These are phyloP conservation scores for Candida ovalis DNA, from an alignment of 805 yeast genomes.

Conservation along the genomic window DNA sequence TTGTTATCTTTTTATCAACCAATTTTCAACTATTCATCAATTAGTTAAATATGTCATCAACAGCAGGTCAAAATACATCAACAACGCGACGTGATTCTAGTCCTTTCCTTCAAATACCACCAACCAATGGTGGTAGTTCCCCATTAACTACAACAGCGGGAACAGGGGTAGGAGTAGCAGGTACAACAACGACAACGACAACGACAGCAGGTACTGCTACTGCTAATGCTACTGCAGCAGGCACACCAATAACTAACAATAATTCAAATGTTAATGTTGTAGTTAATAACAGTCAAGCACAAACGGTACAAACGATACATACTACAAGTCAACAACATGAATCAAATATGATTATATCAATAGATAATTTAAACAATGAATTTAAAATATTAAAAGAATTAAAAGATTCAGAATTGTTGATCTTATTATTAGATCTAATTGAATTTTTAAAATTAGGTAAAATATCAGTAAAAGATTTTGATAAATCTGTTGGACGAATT, in stretches of 20 bases:
- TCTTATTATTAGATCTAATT: constrained; percentile 37
- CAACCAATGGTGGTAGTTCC: not conserved
- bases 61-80: not conserved
- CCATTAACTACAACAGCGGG: not conserved
- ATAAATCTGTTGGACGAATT: constrained; percentile 42
- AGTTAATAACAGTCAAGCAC: not conserved
- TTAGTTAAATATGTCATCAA: not conserved
- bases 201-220: too few species aligned
- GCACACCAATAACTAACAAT: too few species aligned
- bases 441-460: constrained; percentile 38
- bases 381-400: constrained; percentile 28
- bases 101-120: not conserved
- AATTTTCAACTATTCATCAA: too few species aligned
- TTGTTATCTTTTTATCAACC: too few species aligned
- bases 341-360: constrained; percentile 1
- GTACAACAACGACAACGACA: not conserved
- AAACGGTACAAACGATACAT: not conserved
- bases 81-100: not conserved
- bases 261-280: too few species aligned
- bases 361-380: constrained; percentile 19
- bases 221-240: too few species aligned
- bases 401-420: constrained; percentile 34
- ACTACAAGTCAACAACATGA: constrained; percentile 3
- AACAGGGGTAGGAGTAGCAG: not conserved
- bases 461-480: constrained; percentile 40